Percentiles rank a stretch among this genome's conserved stretches.
Conservation (phyloP, 306 rosid species). For the Fagus sylvatica region DNA sequence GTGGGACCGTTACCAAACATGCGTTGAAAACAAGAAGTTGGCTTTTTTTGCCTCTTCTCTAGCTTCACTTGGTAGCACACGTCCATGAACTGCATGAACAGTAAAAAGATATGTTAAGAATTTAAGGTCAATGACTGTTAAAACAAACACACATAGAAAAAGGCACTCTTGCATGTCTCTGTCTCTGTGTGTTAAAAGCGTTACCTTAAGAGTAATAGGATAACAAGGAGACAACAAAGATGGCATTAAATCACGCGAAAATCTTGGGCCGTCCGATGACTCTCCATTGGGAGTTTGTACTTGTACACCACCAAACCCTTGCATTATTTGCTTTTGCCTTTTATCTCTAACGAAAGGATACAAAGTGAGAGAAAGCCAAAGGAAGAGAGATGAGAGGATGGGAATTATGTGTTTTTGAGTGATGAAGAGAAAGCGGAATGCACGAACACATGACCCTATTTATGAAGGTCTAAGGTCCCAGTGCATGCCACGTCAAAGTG, state of each 20-base stretch:
- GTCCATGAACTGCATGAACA: constrained; percentile 79
- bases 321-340: constrained; percentile 17
- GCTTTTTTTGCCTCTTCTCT: constrained; percentile 37
- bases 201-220: constrained; percentile 83
- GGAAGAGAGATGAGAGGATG: background rate
- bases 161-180: no score
- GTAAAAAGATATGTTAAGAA: background rate
- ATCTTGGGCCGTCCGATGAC: constrained; percentile 10
- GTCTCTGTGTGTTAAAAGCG: no score
- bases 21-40: constrained; percentile 29
- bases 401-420: background rate
- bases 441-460: constrained; percentile 35
- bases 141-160: no score
- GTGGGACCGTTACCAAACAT: constrained; percentile 13
- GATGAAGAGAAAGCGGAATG: constrained; percentile 40
- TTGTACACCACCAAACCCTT: constrained; percentile 26
- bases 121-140: background rate
- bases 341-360: background rate
- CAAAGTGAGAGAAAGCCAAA: no score
- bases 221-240: constrained; percentile 48
- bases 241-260: constrained; percentile 36
- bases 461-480: constrained; percentile 41
- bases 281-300: constrained; percentile 30
- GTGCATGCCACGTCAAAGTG: constrained; percentile 58
- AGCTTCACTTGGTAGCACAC: constrained; percentile 57